phyloP scores from a whole-genome alignment of 1,284 basidiomycete species.

The Cryptococcus maquisensis region DNA sequence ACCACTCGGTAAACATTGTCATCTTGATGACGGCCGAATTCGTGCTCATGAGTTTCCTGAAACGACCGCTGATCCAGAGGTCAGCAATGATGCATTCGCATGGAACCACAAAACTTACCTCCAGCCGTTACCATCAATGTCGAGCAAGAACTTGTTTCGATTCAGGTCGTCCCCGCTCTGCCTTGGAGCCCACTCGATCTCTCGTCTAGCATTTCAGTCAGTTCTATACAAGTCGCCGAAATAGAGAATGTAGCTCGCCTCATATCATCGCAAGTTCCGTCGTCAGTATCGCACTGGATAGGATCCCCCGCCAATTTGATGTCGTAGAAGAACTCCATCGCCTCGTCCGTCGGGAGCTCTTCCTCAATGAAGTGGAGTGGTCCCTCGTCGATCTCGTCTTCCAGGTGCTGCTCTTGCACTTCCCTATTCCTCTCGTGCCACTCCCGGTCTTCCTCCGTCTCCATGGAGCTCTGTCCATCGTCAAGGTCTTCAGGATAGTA shows the following conservation, averaged over 20 bases:
- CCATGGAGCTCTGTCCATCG: neutral
- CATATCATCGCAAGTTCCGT: slow-evolving; percentile 44
- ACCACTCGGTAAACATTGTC: slow-evolving; percentile 48
- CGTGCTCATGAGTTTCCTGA: slow-evolving; percentile 48
- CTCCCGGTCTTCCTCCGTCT: neutral
- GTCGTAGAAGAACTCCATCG: slow-evolving; percentile 39
- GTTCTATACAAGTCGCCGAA: neutral
- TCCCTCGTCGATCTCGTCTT: slow-evolving; percentile 36
- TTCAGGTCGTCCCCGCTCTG: slow-evolving; percentile 32
- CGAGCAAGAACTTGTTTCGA: slow-evolving; percentile 50
- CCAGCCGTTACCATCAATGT: slow-evolving; percentile 53
- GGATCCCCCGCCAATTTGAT: slow-evolving; percentile 42
- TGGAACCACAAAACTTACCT: slow-evolving; percentile 22
- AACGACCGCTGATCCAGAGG: slow-evolving; percentile 27
- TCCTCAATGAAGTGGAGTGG: slow-evolving; percentile 25
- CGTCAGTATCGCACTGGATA: slow-evolving; percentile 40
- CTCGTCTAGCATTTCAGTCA: slow-evolving; percentile 17
- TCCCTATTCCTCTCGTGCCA: slow-evolving; percentile 27
- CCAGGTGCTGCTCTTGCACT: slow-evolving; percentile 44
- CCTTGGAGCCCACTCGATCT: slow-evolving; percentile 36
- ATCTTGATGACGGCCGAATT: slow-evolving; percentile 52
- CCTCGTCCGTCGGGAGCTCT: slow-evolving; percentile 10
- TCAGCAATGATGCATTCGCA: neutral
- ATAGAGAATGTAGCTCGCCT: slow-evolving; percentile 3
- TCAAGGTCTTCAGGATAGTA: neutral